Evolutionary conservation across 345 rosid genomes (phyloP).

Genomic region (Theobroma cacao): DNA sequence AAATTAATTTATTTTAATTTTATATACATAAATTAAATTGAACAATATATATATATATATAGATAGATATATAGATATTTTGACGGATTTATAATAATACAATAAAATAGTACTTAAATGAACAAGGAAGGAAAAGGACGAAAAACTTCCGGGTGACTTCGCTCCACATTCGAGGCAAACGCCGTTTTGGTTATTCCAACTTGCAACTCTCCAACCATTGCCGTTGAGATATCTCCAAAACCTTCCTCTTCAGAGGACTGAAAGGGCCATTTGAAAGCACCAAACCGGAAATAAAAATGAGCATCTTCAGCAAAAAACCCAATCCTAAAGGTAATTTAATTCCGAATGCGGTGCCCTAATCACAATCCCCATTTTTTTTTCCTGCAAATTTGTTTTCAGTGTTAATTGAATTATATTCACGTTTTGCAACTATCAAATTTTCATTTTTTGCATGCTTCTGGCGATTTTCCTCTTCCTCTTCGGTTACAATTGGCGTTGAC

Average conservation of each 20-base stretch:
- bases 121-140: not conserved
- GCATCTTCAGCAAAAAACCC: constrained; percentile 68
- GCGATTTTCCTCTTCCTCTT: not conserved
- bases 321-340: constrained; percentile 59
- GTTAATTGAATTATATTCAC: not conserved
- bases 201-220: not conserved
- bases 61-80: too few relatives aligned
- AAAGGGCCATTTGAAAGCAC: not conserved
- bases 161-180: not conserved
- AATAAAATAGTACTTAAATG: too few relatives aligned
- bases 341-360: not conserved
- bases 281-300: constrained; percentile 37
- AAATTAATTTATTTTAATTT: too few relatives aligned
- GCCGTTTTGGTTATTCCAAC: not conserved
- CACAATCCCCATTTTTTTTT: not conserved
- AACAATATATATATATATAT: too few relatives aligned
- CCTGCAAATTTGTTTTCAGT: not conserved
- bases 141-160: not conserved
- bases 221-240: not conserved
- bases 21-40: too few relatives aligned
- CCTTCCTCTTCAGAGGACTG: not conserved
- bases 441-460: not conserved
- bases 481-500: not conserved
- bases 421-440: not conserved
- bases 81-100: too few relatives aligned